These are phyloP conservation scores for Pelargonium hybrid DNA, from an alignment of 441 rosid genomes.

Conservation along the genomic window DNA sequence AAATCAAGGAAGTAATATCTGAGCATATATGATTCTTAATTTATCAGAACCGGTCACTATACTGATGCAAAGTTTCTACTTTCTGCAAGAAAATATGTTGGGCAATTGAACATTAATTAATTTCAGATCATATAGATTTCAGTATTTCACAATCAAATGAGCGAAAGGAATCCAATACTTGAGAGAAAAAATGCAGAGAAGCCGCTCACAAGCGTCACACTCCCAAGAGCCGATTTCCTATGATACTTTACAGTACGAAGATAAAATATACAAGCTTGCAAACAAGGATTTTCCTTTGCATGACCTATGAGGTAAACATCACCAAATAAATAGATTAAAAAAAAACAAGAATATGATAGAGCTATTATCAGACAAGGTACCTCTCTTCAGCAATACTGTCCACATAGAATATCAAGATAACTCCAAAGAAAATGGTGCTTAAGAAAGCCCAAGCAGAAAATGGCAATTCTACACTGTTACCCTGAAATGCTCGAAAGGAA, in stretches of 20 bases:
- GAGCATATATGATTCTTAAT: not conserved
- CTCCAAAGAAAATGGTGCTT: slow-evolving; percentile 67
- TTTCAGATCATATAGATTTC: not conserved
- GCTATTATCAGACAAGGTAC: slow-evolving; percentile 28
- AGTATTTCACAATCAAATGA: not conserved
- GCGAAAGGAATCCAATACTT: not conserved
- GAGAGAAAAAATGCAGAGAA: not conserved
- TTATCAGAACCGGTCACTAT: not conserved
- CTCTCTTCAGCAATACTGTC: slow-evolving; percentile 92
- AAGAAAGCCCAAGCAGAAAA: slow-evolving; percentile 85
- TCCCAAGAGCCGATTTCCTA: not conserved
- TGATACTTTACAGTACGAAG: not conserved
- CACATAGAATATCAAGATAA: slow-evolving; percentile 72
- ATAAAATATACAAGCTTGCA: not conserved
- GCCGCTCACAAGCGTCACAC: no score
- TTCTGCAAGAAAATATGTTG: not conserved
- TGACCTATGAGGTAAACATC: not conserved
- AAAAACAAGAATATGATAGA: not conserved
- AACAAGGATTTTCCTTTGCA: not conserved
- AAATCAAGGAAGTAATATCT: not conserved
- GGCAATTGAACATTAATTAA: not conserved
- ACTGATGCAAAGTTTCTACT: not conserved
- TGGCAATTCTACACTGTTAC: slow-evolving; percentile 38
- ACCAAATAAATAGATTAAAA: not conserved
- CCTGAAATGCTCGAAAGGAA: slow-evolving; percentile 40